These are phyloP conservation scores for Malus hybrid DNA, from an alignment of 331 rosid species.

Conservation along the genomic window DNA sequence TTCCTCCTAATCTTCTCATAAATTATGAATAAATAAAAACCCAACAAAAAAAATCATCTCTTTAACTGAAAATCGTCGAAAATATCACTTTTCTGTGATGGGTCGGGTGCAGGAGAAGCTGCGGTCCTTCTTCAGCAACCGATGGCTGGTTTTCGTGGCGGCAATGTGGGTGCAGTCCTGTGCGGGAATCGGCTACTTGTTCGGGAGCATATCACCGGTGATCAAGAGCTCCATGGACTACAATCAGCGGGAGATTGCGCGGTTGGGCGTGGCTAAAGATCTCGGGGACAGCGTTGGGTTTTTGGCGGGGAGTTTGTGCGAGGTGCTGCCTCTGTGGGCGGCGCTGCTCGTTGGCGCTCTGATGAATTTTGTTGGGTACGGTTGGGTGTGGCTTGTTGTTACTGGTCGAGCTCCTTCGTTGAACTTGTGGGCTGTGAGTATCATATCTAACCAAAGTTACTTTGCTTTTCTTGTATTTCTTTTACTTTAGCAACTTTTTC, in stretches of 20 bases:
- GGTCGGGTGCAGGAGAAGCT: no score
- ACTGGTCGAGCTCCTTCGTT: constrained; percentile 44
- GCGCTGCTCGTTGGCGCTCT: constrained; percentile 48
- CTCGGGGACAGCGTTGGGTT: constrained; percentile 75
- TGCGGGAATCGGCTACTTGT: constrained; percentile 72
- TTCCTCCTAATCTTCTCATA: no score
- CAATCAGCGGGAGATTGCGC: constrained; percentile 63
- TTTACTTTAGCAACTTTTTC: not conserved
- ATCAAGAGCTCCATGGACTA: constrained; percentile 63
- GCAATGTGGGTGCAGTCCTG: constrained; percentile 40
- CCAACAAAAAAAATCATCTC: no score
- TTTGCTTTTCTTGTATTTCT: not conserved
- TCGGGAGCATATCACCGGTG: constrained; percentile 81
- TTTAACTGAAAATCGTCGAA: no score
- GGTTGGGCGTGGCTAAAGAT: constrained; percentile 71
- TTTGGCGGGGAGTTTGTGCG: constrained; percentile 58
- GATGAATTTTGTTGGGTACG: constrained; percentile 64
- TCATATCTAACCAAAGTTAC: not conserved
- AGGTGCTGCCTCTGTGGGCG: constrained; percentile 45
- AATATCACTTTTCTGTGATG: no score
- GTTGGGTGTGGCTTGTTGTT: constrained; percentile 69
- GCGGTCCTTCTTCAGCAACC: not conserved
- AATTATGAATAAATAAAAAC: no score
- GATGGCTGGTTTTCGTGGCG: constrained; percentile 41
- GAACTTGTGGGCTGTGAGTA: constrained; percentile 72